Percentiles rank a stretch among this genome's conserved stretches.
Conservation (phyloP, 192 early-diverging fungal genomes). For the Mortierella hygrophila region DNA sequence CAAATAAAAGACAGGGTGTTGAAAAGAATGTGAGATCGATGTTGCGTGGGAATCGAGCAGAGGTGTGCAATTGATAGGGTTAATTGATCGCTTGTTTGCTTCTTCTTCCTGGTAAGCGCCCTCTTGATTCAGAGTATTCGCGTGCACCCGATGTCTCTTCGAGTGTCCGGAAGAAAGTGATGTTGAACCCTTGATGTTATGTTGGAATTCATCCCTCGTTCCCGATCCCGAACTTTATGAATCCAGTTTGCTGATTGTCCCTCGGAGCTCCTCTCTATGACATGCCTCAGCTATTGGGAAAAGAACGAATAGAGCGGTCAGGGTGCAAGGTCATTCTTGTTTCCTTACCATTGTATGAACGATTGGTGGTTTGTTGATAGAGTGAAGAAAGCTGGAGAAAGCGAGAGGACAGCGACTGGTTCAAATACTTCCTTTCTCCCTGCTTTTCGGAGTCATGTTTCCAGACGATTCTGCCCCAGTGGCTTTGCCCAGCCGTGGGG, state of each 20-base stretch:
- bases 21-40: not conserved
- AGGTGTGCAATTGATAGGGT: no score
- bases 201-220: not conserved
- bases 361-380: not conserved
- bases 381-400: not conserved
- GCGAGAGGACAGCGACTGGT: not conserved
- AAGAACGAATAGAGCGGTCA: not conserved
- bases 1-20: not conserved
- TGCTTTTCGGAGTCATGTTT: not conserved
- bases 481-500: conserved; percentile 1
- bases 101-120: not conserved
- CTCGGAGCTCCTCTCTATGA: not conserved
- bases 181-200: not conserved
- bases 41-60: no score
- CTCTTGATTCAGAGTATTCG: not conserved
- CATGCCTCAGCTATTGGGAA: not conserved
- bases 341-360: not conserved
- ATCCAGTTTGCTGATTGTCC: not conserved
- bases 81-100: not conserved
- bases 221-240: not conserved
- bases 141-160: not conserved
- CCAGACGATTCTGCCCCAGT: conserved; percentile 3
- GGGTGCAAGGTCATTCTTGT: not conserved
- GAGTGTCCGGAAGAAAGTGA: not conserved
- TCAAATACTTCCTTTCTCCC: not conserved